Evolutionary conservation across 768 basidiomycete species (phyloP).

Genomic region (Lentinula aciculospora): DNA sequence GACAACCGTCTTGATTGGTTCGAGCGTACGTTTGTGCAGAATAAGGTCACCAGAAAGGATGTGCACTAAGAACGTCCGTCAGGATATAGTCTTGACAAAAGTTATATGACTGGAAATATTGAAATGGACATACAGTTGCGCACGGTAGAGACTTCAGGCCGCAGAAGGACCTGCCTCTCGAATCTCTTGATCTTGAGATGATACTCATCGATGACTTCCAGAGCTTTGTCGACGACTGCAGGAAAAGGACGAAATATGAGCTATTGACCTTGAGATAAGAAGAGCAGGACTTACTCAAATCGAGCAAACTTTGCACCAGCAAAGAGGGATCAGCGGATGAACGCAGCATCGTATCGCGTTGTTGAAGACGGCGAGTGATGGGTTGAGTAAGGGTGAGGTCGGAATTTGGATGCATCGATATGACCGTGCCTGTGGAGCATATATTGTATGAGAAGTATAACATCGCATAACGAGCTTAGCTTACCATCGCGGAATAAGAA

Average conservation of each 20-base stretch:
- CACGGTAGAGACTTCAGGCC: constrained; percentile 58
- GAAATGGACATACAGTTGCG: constrained; percentile 38
- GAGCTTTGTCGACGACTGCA: constrained; percentile 60
- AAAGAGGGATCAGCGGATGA: constrained; percentile 62
- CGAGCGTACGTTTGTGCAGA: constrained; percentile 64
- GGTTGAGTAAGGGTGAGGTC: constrained; percentile 47
- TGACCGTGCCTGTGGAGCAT: constrained; percentile 47
- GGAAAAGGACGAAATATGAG: background rate
- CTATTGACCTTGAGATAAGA: background rate
- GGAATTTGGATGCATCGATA: constrained; percentile 48
- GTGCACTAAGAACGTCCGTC: constrained; percentile 41
- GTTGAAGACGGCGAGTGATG: constrained; percentile 51
- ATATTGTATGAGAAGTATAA: background rate
- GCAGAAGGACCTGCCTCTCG: constrained; percentile 54
- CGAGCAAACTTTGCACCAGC: constrained; percentile 63
- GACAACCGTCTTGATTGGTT: constrained; percentile 63
- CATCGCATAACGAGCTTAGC: constrained; percentile 12
- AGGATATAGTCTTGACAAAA: background rate
- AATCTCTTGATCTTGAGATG: constrained; percentile 57
- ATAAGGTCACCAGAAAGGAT: constrained; percentile 70
- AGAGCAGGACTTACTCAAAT: constrained; percentile 34
- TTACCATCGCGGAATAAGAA: constrained; percentile 63
- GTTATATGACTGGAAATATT: no score
- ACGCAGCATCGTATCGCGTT: constrained; percentile 54
- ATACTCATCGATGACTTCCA: constrained; percentile 67